These are phyloP conservation scores for Botryotinia convoluta DNA, from an alignment of 2,329 filamentous ascomycete species.

Conservation along the genomic window DNA sequence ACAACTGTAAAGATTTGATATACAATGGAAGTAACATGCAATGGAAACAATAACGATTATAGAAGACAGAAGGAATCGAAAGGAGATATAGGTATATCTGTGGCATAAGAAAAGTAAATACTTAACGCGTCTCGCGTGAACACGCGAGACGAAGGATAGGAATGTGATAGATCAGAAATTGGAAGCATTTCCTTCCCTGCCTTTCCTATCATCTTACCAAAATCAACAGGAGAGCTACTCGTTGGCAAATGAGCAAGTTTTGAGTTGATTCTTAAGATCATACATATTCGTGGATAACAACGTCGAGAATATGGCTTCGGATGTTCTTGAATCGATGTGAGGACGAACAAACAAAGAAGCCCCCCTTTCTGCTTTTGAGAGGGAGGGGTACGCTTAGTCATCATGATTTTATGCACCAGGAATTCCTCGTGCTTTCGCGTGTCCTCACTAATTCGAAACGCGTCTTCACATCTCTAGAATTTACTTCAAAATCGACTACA, in stretches of 20 bases:
- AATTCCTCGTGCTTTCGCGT: constrained; percentile 6
- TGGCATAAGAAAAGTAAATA: neutral
- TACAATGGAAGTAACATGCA: neutral
- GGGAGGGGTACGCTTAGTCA: neutral
- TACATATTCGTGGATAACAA: neutral
- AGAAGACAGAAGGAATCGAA: neutral
- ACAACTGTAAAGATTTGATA: neutral
- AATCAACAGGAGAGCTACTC: neutral
- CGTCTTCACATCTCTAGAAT: neutral
- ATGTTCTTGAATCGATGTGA: neutral
- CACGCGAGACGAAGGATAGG: neutral
- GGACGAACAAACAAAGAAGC: neutral
- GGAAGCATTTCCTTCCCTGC: neutral
- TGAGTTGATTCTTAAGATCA: neutral
- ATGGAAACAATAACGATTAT: neutral
- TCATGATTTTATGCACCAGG: neutral
- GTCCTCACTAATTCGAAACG: neutral
- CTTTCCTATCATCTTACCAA: neutral
- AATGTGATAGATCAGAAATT: constrained; percentile 11
- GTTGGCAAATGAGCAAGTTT: neutral
- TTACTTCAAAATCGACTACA: neutral
- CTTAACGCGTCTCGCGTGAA: neutral
- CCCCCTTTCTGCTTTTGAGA: neutral
- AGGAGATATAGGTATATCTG: neutral
- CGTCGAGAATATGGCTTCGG: neutral